phyloP scores from a whole-genome alignment of 2,329 filamentous ascomycete species.

The Xylariales sp. region DNA sequence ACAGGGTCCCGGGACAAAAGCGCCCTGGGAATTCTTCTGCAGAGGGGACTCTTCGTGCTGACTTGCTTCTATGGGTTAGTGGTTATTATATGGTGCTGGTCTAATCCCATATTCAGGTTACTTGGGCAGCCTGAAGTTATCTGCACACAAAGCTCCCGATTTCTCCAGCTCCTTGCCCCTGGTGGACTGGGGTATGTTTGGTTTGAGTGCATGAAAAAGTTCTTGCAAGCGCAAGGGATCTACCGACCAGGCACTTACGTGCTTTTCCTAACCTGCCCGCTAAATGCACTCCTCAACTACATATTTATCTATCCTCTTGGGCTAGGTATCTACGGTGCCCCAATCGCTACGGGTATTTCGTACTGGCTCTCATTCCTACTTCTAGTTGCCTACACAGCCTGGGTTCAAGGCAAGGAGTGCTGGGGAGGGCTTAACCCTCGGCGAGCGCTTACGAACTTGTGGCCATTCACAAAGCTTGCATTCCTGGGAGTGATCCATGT shows the following conservation, averaged over 20 bases:
- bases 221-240: constrained; percentile 77
- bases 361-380: constrained; percentile 83
- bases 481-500: constrained; percentile 76
- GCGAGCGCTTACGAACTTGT: constrained; percentile 55
- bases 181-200: constrained; percentile 84
- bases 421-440: constrained; percentile 70
- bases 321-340: constrained; percentile 72
- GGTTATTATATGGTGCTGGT: constrained; percentile 68
- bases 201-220: constrained; percentile 85
- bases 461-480: constrained; percentile 70
- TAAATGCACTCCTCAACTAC: constrained; percentile 78
- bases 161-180: constrained; percentile 69
- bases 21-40: constrained; percentile 73
- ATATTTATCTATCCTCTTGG: constrained; percentile 69
- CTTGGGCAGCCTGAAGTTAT: constrained; percentile 78
- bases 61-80: constrained; percentile 69
- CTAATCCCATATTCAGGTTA: constrained; percentile 67
- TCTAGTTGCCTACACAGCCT: constrained; percentile 67
- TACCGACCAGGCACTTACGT: constrained; percentile 81
- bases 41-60: constrained; percentile 71
- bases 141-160: constrained; percentile 67
- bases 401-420: constrained; percentile 67
- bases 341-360: constrained; percentile 75
- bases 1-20: constrained; percentile 76
- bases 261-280: constrained; percentile 73